A percentile compares a stretch with the other conserved stretches of the same genome.
phyloP scores from a whole-genome alignment of 306 rosid species.

The Prunus mira region DNA sequence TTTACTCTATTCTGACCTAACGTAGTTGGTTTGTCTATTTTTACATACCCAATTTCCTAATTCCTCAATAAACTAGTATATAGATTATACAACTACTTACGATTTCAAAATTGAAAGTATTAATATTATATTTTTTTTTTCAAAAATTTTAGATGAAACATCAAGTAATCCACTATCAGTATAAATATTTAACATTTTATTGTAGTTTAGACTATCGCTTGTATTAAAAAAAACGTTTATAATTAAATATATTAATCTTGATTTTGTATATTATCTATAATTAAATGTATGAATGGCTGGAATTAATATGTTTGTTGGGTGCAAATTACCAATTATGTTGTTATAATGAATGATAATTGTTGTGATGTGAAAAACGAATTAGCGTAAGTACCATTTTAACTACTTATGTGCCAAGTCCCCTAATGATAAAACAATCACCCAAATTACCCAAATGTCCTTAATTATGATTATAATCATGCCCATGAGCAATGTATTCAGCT shows the following conservation, averaged over 20 bases:
- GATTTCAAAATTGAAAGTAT: too few species aligned
- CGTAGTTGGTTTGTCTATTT: neutral
- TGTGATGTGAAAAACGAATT: neutral
- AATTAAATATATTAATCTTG: too few species aligned
- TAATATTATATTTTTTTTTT: too few species aligned
- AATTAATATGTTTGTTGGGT: neutral
- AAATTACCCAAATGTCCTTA: neutral
- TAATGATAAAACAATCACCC: neutral
- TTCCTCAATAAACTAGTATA: neutral
- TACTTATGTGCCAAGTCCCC: neutral
- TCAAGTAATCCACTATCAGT: too few species aligned
- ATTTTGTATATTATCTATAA: too few species aligned
- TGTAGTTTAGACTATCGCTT: too few species aligned
- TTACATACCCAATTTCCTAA: neutral
- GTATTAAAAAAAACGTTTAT: too few species aligned
- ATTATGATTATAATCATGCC: neutral
- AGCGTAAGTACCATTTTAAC: neutral
- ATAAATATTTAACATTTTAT: too few species aligned
- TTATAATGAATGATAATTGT: neutral
- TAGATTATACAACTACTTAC: neutral
- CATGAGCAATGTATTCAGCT: too few species aligned
- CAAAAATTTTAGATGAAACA: too few species aligned
- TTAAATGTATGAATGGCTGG: neutral
- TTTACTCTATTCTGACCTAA: neutral
- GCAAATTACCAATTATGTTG: neutral